Evolutionary conservation across 2,329 filamentous ascomycete species (phyloP).

Genomic region (Cryphonectria carpinicola): DNA sequence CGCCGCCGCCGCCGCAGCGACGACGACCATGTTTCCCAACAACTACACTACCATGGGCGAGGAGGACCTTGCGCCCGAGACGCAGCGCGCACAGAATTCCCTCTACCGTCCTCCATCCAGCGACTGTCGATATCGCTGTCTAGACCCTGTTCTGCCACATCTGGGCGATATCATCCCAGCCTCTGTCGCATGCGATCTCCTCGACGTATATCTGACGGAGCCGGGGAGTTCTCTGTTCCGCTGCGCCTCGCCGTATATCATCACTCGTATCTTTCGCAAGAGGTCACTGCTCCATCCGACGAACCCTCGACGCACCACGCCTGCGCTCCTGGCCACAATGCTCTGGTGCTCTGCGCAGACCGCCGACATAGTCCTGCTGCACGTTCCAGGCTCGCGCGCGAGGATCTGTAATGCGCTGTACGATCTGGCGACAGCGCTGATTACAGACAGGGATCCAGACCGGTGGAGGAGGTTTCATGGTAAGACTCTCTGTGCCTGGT

Average conservation of each 20-base stretch:
- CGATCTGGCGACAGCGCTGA: slow-evolving; percentile 40
- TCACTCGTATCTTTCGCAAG: slow-evolving; percentile 50
- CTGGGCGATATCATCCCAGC: slow-evolving; percentile 44
- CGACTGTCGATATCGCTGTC: slow-evolving; percentile 45
- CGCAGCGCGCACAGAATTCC: slow-evolving; percentile 30
- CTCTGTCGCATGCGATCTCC: slow-evolving; percentile 49
- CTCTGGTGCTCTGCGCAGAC: slow-evolving; percentile 54
- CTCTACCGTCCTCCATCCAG: slow-evolving; percentile 35
- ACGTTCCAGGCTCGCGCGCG: slow-evolving; percentile 45
- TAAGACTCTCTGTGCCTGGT: slow-evolving; percentile 17
- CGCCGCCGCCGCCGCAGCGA: too few species aligned
- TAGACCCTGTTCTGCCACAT: slow-evolving; percentile 45
- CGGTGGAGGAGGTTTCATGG: slow-evolving; percentile 43
- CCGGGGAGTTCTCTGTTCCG: slow-evolving; percentile 48
- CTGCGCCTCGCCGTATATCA: slow-evolving; percentile 51
- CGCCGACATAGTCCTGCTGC: slow-evolving; percentile 48
- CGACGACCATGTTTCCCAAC: not conserved
- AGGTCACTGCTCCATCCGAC: slow-evolving; percentile 46
- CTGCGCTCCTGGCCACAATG: slow-evolving; percentile 51
- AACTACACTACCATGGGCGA: slow-evolving; percentile 17
- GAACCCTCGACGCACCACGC: slow-evolving; percentile 46
- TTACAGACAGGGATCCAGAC: slow-evolving; percentile 43
- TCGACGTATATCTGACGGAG: slow-evolving; percentile 53
- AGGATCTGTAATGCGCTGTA: slow-evolving; percentile 45
- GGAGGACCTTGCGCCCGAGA: slow-evolving; percentile 30